Conservation (phyloP, 1,284 basidiomycete genomes). For the Marasmius sp. region DNA sequence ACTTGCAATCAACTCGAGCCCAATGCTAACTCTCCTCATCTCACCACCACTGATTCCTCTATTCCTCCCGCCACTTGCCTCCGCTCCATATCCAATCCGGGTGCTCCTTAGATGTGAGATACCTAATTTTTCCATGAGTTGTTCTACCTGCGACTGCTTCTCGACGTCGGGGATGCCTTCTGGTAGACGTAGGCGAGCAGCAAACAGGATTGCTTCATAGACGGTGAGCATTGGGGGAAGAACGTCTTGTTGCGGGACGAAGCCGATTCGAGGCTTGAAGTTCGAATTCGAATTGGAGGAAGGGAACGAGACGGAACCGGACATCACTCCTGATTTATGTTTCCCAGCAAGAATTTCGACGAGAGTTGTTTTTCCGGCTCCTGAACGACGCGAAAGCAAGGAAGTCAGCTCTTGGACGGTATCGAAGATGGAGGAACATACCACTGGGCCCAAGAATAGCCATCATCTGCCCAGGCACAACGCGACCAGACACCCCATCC, state of each 20-base stretch:
- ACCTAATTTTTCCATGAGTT: slow-evolving; percentile 75
- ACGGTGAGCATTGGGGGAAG: slow-evolving; percentile 81
- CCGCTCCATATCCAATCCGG: slow-evolving; percentile 62
- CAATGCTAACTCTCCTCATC: slow-evolving; percentile 82
- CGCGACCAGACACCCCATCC: slow-evolving; percentile 64
- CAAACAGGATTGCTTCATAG: slow-evolving; percentile 81
- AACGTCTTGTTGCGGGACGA: slow-evolving; percentile 86
- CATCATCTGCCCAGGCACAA: slow-evolving; percentile 80
- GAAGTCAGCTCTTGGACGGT: neutral
- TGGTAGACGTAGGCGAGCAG: slow-evolving; percentile 79
- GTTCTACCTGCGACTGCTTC: slow-evolving; percentile 69
- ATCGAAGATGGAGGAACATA: slow-evolving; percentile 18
- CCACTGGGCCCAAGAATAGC: slow-evolving; percentile 87
- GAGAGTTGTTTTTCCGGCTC: slow-evolving; percentile 83
- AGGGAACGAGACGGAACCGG: slow-evolving; percentile 65
- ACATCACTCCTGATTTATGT: slow-evolving; percentile 66
- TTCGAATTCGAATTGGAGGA: slow-evolving; percentile 18
- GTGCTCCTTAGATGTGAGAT: slow-evolving; percentile 69
- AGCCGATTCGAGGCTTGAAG: slow-evolving; percentile 61
- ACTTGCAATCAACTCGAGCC: slow-evolving; percentile 76
- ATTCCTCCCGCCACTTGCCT: slow-evolving; percentile 57
- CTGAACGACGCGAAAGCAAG: slow-evolving; percentile 27
- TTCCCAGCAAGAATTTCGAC: slow-evolving; percentile 84
- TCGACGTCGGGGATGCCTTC: slow-evolving; percentile 68
- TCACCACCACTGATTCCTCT: slow-evolving; percentile 87